Evolutionary conservation across 2,329 filamentous ascomycete genomes (phyloP), one percentile per base, ranked within the genome.

Genomic region (Claviceps lovelessii): DNA sequence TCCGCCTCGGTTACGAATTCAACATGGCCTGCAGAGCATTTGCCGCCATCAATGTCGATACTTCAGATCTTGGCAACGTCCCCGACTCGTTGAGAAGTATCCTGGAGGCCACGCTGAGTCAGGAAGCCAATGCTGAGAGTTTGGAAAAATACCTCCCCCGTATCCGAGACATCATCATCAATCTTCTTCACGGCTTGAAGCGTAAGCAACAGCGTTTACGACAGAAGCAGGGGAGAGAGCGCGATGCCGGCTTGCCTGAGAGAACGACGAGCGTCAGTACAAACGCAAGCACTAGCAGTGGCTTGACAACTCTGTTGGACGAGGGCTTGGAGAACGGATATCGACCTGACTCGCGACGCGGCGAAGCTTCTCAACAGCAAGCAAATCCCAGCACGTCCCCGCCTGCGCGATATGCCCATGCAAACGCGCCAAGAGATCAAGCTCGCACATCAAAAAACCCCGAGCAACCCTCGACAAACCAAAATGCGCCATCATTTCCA

Each of bases 131-230:
- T 62, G 84, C 90, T 51, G 85, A 94, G 66, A 96, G 90, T 68
- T 77, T 98, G 57, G 93, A 98, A 68, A 87, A 86, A 67, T 98
- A 95, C 68, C 75, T 98, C 37, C 93, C 93, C 0, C 83, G 87
- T 56, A 98, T 98, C 68, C 84, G 93, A 63, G 93, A 98, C 69
- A 98, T 98, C 64, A 98, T 98, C 66, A 97, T 98, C 70, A 96
- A 95, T 67, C 76, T 98, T 35, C 79, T 98, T 9, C 93, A 98
- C 67, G 93, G 93, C 2, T 73, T 98, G 59, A 98, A 98, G 74
- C 85, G 91, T 70, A 98, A 98, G 69, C 93, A 98, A 67, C 90
- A 95, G 65, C 88, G 90, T 63, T 72, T 98, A 63, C 74, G 82
- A 33, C 81, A 84, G 63, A 83, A 79, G 59, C 79, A 83, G 61